These are phyloP conservation scores for Pleurotus salmoneostramineus DNA, from an alignment of 768 basidiomycete genomes.

Conservation along the genomic window DNA sequence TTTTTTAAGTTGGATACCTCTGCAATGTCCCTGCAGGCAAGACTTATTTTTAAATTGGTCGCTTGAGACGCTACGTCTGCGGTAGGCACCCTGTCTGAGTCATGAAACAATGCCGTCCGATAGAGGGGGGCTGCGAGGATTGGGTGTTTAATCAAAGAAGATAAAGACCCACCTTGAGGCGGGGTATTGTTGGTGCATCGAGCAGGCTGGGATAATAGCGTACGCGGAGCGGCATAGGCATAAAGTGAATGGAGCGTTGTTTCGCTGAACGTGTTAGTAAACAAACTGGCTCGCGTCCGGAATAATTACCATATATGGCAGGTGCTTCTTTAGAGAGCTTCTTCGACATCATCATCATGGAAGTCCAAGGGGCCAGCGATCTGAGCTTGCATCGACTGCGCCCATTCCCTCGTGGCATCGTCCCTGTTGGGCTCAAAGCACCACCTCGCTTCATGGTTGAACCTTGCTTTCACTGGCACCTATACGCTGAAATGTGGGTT, in stretches of 20 bases:
- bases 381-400: background rate
- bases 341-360: background rate
- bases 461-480: too few relatives aligned
- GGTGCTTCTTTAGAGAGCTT: background rate
- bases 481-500: background rate
- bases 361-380: background rate
- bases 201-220: background rate
- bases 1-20: too few relatives aligned
- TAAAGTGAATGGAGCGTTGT: background rate
- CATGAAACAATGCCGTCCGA: too few relatives aligned
- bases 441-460: too few relatives aligned
- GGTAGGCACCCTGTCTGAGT: too few relatives aligned
- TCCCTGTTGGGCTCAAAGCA: too few relatives aligned
- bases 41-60: too few relatives aligned
- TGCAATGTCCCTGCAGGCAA: too few relatives aligned
- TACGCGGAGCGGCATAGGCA: background rate
- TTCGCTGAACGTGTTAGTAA: background rate
- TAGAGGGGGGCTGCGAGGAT: background rate
- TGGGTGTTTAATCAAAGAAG: background rate
- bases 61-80: too few relatives aligned
- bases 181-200: background rate
- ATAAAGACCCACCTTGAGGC: conserved; percentile 1
- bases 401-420: background rate
- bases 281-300: conserved; percentile 5
- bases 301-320: conserved; percentile 3